A percentile compares a stretch with the other conserved stretches of the same genome.
These are phyloP conservation scores for Cyphellophora attinorum DNA, from an alignment of 2,329 filamentous ascomycete species.

Conservation along the genomic window DNA sequence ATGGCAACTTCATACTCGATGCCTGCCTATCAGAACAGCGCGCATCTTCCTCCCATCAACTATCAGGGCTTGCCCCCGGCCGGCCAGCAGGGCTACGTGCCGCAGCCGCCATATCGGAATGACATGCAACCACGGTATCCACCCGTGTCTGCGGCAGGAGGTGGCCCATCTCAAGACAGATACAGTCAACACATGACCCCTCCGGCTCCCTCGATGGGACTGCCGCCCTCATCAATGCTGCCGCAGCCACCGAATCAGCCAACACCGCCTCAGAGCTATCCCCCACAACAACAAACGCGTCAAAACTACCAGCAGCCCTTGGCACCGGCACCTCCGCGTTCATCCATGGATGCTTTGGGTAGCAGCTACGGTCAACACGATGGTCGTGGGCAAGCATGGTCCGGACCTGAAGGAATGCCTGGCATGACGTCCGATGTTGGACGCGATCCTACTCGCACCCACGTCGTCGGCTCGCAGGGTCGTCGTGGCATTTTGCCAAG, in stretches of 20 bases:
- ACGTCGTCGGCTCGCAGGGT: conserved; percentile 91
- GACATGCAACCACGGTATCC: conserved; percentile 20
- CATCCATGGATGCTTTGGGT: conserved; percentile 61
- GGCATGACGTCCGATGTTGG: conserved; percentile 28
- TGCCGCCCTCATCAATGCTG: conserved; percentile 33
- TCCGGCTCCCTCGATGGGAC: conserved; percentile 30
- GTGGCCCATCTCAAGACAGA: conserved; percentile 18
- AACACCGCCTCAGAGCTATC: conserved; percentile 29
- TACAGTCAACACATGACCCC: conserved; percentile 26
- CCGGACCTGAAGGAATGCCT: conserved; percentile 29
- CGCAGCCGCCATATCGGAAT: conserved; percentile 17
- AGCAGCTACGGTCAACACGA: conserved; percentile 44
- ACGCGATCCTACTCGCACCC: conserved; percentile 48
- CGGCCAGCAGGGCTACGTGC: conserved; percentile 16
- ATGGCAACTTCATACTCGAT: conserved; percentile 29
- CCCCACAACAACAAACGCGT: conserved; percentile 26
- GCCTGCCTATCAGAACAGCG: conserved; percentile 38
- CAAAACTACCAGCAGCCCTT: conserved; percentile 60
- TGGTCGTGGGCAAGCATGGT: conserved; percentile 35
- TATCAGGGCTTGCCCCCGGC: conserved; percentile 35
- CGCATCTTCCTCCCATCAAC: conserved; percentile 36
- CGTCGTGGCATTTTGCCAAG: conserved; percentile 85
- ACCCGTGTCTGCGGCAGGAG: conserved; percentile 26
- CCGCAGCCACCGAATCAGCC: conserved; percentile 29
- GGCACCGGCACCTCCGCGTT: conserved; percentile 56